Conservation (phyloP, 805 yeast species). For the Metschnikowia orientalis region DNA sequence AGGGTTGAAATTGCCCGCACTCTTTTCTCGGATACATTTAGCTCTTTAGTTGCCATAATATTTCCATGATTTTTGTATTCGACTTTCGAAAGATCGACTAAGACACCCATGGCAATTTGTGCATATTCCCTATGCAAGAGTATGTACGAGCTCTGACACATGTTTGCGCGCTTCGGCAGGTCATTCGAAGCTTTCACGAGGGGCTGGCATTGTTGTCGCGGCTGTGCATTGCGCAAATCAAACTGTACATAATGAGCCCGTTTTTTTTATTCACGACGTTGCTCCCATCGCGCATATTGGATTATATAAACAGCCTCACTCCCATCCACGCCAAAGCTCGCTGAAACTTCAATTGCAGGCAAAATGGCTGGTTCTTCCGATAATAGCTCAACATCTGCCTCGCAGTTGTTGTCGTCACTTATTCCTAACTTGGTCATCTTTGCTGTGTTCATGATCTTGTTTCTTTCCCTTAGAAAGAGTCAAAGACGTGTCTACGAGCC, state of each 20-base stretch:
- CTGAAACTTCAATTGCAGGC: constrained; percentile 1
- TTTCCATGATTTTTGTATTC: too few relatives aligned
- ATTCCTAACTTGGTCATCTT: constrained; percentile 42
- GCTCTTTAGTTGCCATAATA: too few relatives aligned
- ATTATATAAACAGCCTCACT: constrained; percentile 2
- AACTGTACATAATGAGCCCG: not conserved
- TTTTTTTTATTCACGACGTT: constrained; percentile 1
- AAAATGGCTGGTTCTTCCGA: constrained; percentile 3
- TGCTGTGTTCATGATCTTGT: constrained; percentile 37
- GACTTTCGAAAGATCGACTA: too few relatives aligned
- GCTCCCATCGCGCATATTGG: constrained; percentile 1
- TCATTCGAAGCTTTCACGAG: constrained; percentile 4
- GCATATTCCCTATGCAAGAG: not conserved
- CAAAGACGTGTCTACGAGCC: constrained; percentile 52
- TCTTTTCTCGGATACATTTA: too few relatives aligned
- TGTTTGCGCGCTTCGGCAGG: constrained; percentile 2
- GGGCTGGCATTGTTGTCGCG: constrained; percentile 5
- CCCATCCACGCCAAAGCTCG: not conserved
- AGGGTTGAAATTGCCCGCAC: too few relatives aligned
- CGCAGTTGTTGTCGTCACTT: constrained; percentile 47
- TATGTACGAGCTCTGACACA: constrained; percentile 1
- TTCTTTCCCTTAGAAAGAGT: constrained; percentile 39
- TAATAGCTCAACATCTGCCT: constrained; percentile 34
- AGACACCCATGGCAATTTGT: too few relatives aligned
- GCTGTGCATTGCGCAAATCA: constrained; percentile 1